Base-by-base conservation (phyloP, 169 alveolate species). In the Miamiensis avidus region DNA sequence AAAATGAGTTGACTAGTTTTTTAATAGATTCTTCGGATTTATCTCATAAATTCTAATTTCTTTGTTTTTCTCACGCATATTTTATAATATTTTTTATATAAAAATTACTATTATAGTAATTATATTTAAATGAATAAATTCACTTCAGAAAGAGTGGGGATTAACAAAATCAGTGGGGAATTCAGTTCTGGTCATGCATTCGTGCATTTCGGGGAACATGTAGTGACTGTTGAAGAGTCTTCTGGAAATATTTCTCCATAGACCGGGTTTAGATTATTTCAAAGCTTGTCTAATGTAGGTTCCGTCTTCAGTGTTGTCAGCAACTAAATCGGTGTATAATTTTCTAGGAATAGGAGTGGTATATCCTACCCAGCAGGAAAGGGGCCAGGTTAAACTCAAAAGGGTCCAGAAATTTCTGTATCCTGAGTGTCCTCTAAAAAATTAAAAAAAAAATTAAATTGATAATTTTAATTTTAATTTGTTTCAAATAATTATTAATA, bases 331-430 rank as follows among this genome's bases (percentile, higher is more conserved):
- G 64, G 84, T 79, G 49, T 79, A 79, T n/a, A 79, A 74, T 79
- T 74, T 79, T 79, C 84, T 34, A 29, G 84, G 84, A 64, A 79
- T 79, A 29, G 84, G 84, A 49, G 31, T 49, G 33, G 84, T 79
- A 72, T 79, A 79, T 65, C 76, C 84, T 26, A 28, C 34, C 84
- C 84, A 79, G 49, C 84, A 79, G 31, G 84, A 29, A 33, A 79
- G 65, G 49, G 84, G 84, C 76, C 65, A 72, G 20, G 29, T 74
- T 49, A 79, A 30, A 49, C 65, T 29, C 84, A 79, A 49, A n/a
- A 79, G 64, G 25, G 84, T 34, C 11, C 0, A 79, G 6, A 79
- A 79, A 72, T 79, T 79, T 79, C 84, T 79, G 76, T 79, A 79
- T 34, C 84, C 84, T 49, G 75, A 34, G 76, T 79, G 84, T 34